phyloP scores from a whole-genome alignment of 345 rosid genomes.

The Arabidopsis thaliana region DNA sequence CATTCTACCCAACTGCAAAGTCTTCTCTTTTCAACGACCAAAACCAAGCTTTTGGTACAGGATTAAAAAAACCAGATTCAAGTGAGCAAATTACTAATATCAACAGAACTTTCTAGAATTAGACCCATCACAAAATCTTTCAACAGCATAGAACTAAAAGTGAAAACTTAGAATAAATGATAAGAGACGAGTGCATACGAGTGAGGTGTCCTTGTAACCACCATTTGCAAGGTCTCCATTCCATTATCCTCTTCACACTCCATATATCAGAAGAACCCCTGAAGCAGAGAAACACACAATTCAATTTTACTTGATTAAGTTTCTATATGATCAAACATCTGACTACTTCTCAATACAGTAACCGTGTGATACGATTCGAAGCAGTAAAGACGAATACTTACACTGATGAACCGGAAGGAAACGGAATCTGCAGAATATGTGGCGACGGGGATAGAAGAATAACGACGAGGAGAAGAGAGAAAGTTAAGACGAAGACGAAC shows the following conservation, averaged over 20 bases:
- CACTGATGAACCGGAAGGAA: constrained; percentile 42
- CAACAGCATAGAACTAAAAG: constrained; percentile 6
- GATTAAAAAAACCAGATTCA: background rate
- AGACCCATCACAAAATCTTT: background rate
- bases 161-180: constrained; percentile 8
- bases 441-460: constrained; percentile 62
- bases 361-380: background rate
- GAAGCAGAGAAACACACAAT: constrained; percentile 36
- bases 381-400: constrained; percentile 30
- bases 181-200: constrained; percentile 49
- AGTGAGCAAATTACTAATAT: too few species aligned
- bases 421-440: constrained; percentile 37
- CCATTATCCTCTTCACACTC: constrained; percentile 72
- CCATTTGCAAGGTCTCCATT: constrained; percentile 98
- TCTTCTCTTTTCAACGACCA: background rate
- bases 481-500: constrained; percentile 53
- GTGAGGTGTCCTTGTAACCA: constrained; percentile 74
- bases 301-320: background rate
- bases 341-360: background rate
- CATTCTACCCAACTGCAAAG: constrained; percentile 3
- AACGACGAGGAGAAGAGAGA: constrained; percentile 69
- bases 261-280: constrained; percentile 67
- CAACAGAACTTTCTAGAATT: too few species aligned
- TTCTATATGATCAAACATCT: background rate
- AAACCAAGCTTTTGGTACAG: background rate